Evolutionary conservation across 306 rosid genomes (phyloP).

Genomic region (Dalbergia cochinchinensis): DNA sequence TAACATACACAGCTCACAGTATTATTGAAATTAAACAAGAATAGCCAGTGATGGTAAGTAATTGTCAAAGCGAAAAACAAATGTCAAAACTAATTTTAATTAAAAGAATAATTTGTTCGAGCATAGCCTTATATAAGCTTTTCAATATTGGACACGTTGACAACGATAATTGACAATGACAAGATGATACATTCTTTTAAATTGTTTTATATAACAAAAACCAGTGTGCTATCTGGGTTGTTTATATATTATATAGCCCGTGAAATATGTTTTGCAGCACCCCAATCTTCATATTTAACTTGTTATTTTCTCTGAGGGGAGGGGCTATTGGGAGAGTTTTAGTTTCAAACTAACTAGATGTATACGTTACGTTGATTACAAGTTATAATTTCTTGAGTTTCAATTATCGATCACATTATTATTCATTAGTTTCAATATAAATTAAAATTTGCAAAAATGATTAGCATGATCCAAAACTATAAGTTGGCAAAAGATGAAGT

Average conservation of each 20-base stretch:
- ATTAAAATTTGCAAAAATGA: not conserved
- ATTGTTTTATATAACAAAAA: constrained; percentile 30
- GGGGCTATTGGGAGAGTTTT: not conserved
- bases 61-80: not conserved
- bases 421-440: not conserved
- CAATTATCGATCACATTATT: not conserved
- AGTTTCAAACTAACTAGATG: not conserved
- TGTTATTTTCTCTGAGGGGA: constrained; percentile 4
- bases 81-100: not conserved
- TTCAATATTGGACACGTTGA: not conserved
- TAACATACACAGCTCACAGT: constrained; percentile 44
- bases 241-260: constrained; percentile 43
- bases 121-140: constrained; percentile 11
- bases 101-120: not conserved
- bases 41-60: constrained; percentile 14
- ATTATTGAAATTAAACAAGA: constrained; percentile 31
- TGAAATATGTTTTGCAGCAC: constrained; percentile 34
- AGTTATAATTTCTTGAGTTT: not conserved
- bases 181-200: not conserved
- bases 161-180: constrained; percentile 41
- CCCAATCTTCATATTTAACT: constrained; percentile 13
- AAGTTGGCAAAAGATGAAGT: too few species aligned
- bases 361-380: not conserved
- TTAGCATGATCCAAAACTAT: too few species aligned
- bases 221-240: constrained; percentile 47